Percentiles rank a stretch among this genome's conserved stretches.
Conservation (phyloP, 2,329 filamentous ascomycete genomes). For the Fusarium newnesense region DNA sequence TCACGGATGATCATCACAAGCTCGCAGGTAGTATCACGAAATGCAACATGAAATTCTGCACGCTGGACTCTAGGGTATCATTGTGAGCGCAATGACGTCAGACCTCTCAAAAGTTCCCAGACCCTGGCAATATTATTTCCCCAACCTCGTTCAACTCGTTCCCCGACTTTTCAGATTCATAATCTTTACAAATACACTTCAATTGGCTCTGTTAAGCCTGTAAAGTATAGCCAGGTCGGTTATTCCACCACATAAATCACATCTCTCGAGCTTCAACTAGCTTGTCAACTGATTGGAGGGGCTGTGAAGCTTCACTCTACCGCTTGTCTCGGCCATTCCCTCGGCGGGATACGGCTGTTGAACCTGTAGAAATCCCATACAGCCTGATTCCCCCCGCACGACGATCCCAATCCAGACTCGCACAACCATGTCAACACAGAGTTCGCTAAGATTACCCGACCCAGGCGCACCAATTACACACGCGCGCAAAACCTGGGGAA, state of each 20-base stretch:
- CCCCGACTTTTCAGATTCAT: not conserved
- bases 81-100: conserved; percentile 7
- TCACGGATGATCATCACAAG: not conserved
- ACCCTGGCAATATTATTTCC: not conserved
- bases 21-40: not conserved
- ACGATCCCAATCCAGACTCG: conserved; percentile 31
- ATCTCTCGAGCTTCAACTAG: not conserved
- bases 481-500: conserved; percentile 32
- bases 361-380: not conserved
- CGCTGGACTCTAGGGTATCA: not conserved
- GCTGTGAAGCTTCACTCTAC: not conserved
- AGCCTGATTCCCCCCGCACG: conserved; percentile 34
- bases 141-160: conserved; percentile 7
- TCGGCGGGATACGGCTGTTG: conserved; percentile 18
- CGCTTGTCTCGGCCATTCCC: conserved; percentile 9
- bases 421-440: conserved; percentile 9
- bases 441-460: conserved; percentile 23
- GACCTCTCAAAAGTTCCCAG: conserved; percentile 5
- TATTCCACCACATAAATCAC: not conserved
- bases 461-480: conserved; percentile 29
- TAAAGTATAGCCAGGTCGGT: not conserved
- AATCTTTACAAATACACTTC: not conserved
- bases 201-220: not conserved
- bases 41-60: conserved; percentile 1
- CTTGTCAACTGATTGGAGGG: conserved; percentile 8